Evolutionary conservation across 805 yeast species (phyloP).

Genomic region (Yamadazyma takamatsuzukensis): DNA sequence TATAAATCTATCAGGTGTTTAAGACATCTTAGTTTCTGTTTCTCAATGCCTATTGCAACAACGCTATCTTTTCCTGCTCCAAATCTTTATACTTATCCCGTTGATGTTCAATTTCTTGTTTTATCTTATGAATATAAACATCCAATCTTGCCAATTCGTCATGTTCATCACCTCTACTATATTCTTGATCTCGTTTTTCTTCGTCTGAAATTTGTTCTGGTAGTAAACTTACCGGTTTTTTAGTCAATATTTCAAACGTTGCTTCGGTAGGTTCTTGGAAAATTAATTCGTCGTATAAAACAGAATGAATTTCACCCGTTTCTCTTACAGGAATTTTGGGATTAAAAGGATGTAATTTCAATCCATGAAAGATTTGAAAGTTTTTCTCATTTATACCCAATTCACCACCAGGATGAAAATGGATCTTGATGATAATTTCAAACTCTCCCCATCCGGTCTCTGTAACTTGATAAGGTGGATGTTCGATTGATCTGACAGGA

Average conservation of each 20-base stretch:
- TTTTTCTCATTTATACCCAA: conserved; percentile 70
- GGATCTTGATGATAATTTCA: conserved; percentile 84
- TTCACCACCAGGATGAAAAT: conserved; percentile 75
- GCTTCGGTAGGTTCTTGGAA: conserved; percentile 94
- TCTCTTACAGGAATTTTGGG: conserved; percentile 34
- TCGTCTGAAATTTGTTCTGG: conserved; percentile 33
- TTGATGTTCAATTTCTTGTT: conserved; percentile 39
- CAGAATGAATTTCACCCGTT: conserved; percentile 42
- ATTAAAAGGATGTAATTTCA: conserved; percentile 87
- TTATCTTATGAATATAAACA: conserved; percentile 33
- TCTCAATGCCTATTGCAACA: conserved; percentile 30
- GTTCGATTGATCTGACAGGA: conserved; percentile 79
- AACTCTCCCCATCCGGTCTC: conserved; percentile 99
- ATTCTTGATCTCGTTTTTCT: conserved; percentile 39
- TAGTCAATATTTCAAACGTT: conserved; percentile 73
- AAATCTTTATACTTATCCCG: conserved; percentile 35
- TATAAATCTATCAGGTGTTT: not conserved
- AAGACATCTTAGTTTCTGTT: not conserved
- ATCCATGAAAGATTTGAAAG: conserved; percentile 79
- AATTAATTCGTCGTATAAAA: conserved; percentile 82
- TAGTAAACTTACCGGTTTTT: conserved; percentile 58
- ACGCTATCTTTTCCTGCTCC: conserved; percentile 39
- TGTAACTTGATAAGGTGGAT: conserved; percentile 91
- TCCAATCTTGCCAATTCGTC: conserved; percentile 42
- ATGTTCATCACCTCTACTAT: conserved; percentile 34